Evolutionary conservation across 164 flowering plant species (phyloP), one percentile per base, ranked within the genome.

Genomic region (Vitis cinerea): DNA sequence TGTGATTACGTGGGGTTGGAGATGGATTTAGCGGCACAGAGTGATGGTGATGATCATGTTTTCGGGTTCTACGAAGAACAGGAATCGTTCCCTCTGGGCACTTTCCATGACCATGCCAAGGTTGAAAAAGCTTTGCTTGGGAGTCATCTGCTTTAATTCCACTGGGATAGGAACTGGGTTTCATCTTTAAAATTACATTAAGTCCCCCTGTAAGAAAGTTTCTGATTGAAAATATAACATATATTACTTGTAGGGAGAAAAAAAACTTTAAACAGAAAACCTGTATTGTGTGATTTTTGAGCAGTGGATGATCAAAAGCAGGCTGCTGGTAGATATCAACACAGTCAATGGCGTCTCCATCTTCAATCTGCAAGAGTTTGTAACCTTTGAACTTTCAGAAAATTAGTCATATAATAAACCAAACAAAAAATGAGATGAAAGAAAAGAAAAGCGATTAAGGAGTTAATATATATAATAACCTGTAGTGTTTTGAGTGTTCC

Each of bases 291-390:
- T 75, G 78, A 51, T 70, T 75, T 44, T 56, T 68, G 31, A 71
- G 68, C 12, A 57, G 61, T 2, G 79, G 79, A 44, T 76, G 79
- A 59, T 66, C 54, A 8, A 78, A 71, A 68, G 77, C 72, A 1
- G 77, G 80, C 54, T 78, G 80, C 14, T 70, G 66, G 66, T 70
- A 63, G 37, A 78, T 67, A 63, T 78, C 66, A 54, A 78, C 61
- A 50, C 80, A 78, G 19, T 78, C 80, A 27, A 78, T 63, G 4
- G 71, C 50, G 56, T 70, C 72, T 3, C 75, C 80, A 59, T 71
- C 64, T 15, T 63, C 66, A 52, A 55, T 59, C 79, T 76, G 75
- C 15, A 23, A 23, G 27, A 23, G 27, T 23, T 23, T 23, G 27
- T 23, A 23, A 23, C 27, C 27, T 23, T 23, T 23, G 27, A 23